A percentile compares a stretch with the other conserved stretches of the same genome.
Evolutionary conservation across 768 basidiomycete species (phyloP).

Genomic region (Podaxis mareebaensis): DNA sequence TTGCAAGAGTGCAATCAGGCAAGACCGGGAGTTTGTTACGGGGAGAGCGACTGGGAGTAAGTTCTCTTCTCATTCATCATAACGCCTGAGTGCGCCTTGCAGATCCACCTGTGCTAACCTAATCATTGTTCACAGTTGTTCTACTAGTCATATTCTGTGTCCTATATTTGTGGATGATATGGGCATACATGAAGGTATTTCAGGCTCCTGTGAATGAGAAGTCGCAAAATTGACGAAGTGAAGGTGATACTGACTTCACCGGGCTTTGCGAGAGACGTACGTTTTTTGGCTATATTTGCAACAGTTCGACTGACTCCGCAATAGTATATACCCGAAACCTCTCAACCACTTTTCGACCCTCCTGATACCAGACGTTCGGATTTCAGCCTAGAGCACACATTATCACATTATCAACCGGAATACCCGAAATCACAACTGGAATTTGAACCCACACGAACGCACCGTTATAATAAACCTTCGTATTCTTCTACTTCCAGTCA

Average conservation of each 20-base stretch:
- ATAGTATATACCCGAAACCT: constrained; percentile 6
- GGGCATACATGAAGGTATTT: constrained; percentile 74
- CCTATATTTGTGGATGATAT: constrained; percentile 69
- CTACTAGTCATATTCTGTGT: constrained; percentile 64
- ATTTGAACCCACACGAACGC: constrained; percentile 15
- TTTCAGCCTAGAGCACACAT: not conserved
- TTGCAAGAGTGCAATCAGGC: constrained; percentile 68
- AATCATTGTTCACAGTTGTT: constrained; percentile 48
- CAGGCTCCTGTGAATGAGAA: not conserved
- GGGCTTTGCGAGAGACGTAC: constrained; percentile 67
- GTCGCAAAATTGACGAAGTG: not conserved
- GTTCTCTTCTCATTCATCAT: constrained; percentile 31
- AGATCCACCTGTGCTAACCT: constrained; percentile 6
- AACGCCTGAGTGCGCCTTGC: not conserved
- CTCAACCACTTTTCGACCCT: not conserved
- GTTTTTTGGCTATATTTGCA: constrained; percentile 23
- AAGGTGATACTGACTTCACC: constrained; percentile 70
- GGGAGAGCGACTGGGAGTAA: constrained; percentile 63
- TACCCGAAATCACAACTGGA: not conserved
- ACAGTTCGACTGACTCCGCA: not conserved
- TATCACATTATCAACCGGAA: not conserved
- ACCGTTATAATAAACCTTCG: constrained; percentile 11
- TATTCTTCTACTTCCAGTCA: constrained; percentile 12
- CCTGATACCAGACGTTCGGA: not conserved
- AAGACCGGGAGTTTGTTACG: constrained; percentile 42